Conservation (phyloP, 805 yeast genomes). For the Candida ulmi region DNA sequence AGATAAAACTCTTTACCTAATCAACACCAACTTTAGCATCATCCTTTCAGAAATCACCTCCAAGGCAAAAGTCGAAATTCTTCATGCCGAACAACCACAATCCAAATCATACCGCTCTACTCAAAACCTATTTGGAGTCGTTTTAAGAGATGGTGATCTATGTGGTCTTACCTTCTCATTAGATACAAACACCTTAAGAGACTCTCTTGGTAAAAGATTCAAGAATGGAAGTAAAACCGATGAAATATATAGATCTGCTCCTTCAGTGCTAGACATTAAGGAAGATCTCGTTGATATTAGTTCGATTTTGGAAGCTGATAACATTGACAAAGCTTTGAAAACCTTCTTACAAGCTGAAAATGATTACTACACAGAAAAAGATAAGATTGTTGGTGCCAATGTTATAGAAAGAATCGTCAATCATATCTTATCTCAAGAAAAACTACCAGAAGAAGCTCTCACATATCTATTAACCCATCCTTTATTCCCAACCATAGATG, state of each 20-base stretch:
- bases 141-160: conserved; percentile 17
- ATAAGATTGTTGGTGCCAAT: conserved; percentile 54
- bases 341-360: conserved; percentile 27
- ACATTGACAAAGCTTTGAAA: conserved; percentile 29
- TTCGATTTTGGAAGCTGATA: conserved; percentile 19
- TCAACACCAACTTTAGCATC: conserved; percentile 29
- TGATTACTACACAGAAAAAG: conserved; percentile 59
- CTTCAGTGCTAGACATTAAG: conserved; percentile 23
- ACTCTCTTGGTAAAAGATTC: conserved; percentile 59
- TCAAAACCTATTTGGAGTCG: conserved; percentile 15
- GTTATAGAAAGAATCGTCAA: conserved; percentile 44
- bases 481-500: conserved; percentile 63
- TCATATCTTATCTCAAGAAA: conserved; percentile 30
- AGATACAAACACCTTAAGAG: conserved; percentile 64
- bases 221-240: conserved; percentile 10
- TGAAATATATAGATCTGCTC: conserved; percentile 17
- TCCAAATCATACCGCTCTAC: conserved; percentile 4
- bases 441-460: conserved; percentile 41
- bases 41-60: conserved; percentile 13
- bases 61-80: conserved; percentile 14
- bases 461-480: conserved; percentile 85
- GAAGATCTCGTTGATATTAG: conserved; percentile 11
- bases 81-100: conserved; percentile 6
- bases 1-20: conserved; percentile 26
- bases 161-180: conserved; percentile 40